A percentile compares a stretch with the other conserved stretches of the same genome.
These are phyloP conservation scores for Clavariopsis aquatica DNA, from an alignment of 495 filamentous ascomycete genomes.

Conservation along the genomic window DNA sequence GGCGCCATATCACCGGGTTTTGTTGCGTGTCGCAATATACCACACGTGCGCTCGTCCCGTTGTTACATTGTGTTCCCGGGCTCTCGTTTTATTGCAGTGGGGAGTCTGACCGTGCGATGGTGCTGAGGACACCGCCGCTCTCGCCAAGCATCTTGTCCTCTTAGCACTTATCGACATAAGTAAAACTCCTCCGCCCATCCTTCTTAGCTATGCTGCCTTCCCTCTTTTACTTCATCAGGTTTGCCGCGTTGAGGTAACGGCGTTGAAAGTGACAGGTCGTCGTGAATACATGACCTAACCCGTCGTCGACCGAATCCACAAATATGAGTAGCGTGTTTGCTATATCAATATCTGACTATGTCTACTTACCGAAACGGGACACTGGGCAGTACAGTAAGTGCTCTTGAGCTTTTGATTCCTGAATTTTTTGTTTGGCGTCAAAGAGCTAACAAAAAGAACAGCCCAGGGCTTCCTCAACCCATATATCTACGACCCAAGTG, in stretches of 20 bases:
- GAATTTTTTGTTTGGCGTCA: background rate
- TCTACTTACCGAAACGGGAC: conserved; percentile 6
- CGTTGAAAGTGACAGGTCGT: background rate
- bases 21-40: background rate
- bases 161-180: conserved; percentile 20
- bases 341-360: conserved; percentile 5
- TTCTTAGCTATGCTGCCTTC: conserved; percentile 7
- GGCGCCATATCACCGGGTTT: background rate
- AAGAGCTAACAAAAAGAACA: background rate
- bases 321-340: conserved; percentile 4
- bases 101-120: background rate
- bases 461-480: conserved; percentile 19
- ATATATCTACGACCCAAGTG: conserved; percentile 33
- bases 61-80: conserved; percentile 4
- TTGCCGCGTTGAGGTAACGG: background rate
- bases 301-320: background rate
- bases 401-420: background rate
- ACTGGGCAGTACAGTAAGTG: conserved; percentile 14
- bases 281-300: background rate
- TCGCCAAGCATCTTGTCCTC: conserved; percentile 30
- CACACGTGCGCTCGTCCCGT: background rate
- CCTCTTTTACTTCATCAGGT: background rate
- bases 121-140: conserved; percentile 12
- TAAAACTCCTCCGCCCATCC: conserved; percentile 28
- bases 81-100: background rate